Percentiles rank a stretch among this genome's conserved stretches.
phyloP scores from a whole-genome alignment of 1,284 basidiomycete genomes.

The Moniliophthora roreri region DNA sequence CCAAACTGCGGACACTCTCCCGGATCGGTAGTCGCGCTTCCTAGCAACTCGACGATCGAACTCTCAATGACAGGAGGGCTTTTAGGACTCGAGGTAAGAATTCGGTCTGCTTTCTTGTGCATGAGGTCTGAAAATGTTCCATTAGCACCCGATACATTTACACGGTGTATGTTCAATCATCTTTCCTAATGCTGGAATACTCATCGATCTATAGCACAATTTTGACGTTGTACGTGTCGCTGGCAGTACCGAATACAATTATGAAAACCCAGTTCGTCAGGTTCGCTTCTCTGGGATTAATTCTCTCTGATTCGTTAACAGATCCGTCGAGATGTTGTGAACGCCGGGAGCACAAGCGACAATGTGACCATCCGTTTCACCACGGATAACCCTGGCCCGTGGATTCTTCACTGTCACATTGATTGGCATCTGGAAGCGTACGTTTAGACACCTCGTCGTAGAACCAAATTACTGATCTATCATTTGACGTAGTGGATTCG shows the following conservation, averaged over 20 bases:
- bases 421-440: too few relatives aligned
- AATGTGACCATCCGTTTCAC: too few relatives aligned
- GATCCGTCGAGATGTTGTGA: constrained; percentile 30
- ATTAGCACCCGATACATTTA: constrained; percentile 32
- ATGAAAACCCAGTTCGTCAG: constrained; percentile 38
- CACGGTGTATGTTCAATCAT: constrained; percentile 24
- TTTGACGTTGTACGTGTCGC: constrained; percentile 34
- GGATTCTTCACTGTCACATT: too few relatives aligned
- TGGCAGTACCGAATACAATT: constrained; percentile 31
- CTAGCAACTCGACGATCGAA: constrained; percentile 33
- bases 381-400: too few relatives aligned
- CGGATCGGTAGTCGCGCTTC: constrained; percentile 27
- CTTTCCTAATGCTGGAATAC: not conserved
- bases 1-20: constrained; percentile 22
- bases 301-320: not conserved
- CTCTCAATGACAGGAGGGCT: constrained; percentile 5
- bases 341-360: not conserved
- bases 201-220: constrained; percentile 23
- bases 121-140: constrained; percentile 4
- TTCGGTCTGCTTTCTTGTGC: constrained; percentile 1
- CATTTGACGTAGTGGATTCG: too few relatives aligned
- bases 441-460: too few relatives aligned
- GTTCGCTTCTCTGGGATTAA: constrained; percentile 20
- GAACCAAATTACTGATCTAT: too few relatives aligned
- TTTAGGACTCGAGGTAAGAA: constrained; percentile 4